phyloP scores from a whole-genome alignment of 176 grass and related monocot species.

The Cenchrus americanus region DNA sequence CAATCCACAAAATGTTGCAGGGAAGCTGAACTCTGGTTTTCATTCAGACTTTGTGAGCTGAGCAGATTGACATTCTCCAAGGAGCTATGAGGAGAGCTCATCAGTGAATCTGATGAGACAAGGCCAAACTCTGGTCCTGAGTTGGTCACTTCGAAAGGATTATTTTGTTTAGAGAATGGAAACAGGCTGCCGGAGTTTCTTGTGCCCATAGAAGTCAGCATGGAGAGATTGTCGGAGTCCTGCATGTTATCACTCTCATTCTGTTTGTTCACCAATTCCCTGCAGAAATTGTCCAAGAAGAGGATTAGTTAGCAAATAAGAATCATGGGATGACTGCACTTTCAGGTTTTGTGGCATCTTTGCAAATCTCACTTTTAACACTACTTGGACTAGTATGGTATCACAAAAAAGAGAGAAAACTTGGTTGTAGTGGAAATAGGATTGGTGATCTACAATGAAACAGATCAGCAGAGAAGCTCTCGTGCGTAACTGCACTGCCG shows the following conservation, averaged over 20 bases:
- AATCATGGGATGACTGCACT: not conserved
- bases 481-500: not conserved
- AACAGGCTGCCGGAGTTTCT: constrained; percentile 43
- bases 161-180: constrained; percentile 73
- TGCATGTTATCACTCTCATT: constrained; percentile 53
- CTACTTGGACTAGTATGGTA: not conserved
- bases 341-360: not conserved
- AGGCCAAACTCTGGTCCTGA: constrained; percentile 58
- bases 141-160: constrained; percentile 59
- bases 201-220: constrained; percentile 55
- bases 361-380: not conserved
- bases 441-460: not conserved
- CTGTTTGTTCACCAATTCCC: constrained; percentile 55
- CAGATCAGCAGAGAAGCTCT: not conserved
- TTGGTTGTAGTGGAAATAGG: not conserved
- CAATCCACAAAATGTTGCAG: constrained; percentile 78
- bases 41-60: constrained; percentile 50
- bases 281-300: constrained; percentile 29
- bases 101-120: constrained; percentile 57
- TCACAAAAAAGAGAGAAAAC: not conserved
- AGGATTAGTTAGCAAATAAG: constrained; percentile 14
- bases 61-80: constrained; percentile 60
- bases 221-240: constrained; percentile 57
- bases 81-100: constrained; percentile 59
- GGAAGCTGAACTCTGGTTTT: constrained; percentile 60